Percentiles rank a stretch among this genome's conserved stretches.
Conservation (phyloP, 495 filamentous ascomycete genomes). For the Hyaloscypha finlandica region DNA sequence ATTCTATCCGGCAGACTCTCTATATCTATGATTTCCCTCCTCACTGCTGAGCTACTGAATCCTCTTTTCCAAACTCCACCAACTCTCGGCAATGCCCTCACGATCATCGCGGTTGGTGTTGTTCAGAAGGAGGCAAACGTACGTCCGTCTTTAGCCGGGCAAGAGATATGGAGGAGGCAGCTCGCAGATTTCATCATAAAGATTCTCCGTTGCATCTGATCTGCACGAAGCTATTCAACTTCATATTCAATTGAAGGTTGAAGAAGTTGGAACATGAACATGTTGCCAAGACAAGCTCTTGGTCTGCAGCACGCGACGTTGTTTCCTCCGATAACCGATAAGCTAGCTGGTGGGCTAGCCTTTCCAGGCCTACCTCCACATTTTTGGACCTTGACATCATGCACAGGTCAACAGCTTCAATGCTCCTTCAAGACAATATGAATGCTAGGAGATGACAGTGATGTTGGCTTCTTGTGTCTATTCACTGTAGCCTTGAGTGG, state of each 20-base stretch:
- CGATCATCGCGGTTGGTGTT: constrained; percentile 21
- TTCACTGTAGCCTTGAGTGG: constrained; percentile 11
- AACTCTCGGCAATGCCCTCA: constrained; percentile 12
- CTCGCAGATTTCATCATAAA: constrained; percentile 14
- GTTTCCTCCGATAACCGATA: constrained; percentile 16
- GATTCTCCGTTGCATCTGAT: background rate
- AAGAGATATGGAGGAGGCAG: background rate
- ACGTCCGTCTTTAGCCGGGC: constrained; percentile 11
- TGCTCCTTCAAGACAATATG: background rate
- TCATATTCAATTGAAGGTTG: background rate
- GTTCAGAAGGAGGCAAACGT: constrained; percentile 10
- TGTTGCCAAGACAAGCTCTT: constrained; percentile 24
- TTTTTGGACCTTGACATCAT: background rate
- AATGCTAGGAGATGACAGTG: background rate
- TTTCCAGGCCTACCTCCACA: background rate
- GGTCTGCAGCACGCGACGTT: constrained; percentile 9
- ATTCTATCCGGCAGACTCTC: constrained; percentile 31
- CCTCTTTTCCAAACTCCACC: constrained; percentile 17
- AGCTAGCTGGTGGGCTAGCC: background rate
- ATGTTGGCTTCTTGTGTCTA: background rate
- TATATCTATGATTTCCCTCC: constrained; percentile 29
- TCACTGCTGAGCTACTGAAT: constrained; percentile 24
- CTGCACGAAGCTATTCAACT: background rate
- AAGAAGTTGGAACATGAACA: constrained; percentile 4
- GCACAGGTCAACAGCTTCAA: background rate